Base-by-base conservation (phyloP, 129 eudicot species). In the Glebionis coronaria region DNA sequence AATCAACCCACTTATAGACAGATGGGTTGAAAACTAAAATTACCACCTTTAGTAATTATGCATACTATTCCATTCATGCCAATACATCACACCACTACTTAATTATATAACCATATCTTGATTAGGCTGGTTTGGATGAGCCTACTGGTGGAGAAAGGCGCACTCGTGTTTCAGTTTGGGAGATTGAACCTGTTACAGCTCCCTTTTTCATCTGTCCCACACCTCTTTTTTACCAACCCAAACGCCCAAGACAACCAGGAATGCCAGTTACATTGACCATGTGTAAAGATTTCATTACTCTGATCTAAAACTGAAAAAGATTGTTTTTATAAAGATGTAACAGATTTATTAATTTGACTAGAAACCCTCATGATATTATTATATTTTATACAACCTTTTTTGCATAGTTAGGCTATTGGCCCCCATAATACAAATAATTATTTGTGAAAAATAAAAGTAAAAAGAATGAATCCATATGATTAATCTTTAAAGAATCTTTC, bases 151-250 rank as follows among this genome's bases (percentile, higher is more conserved):
- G 98, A 18, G 98, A 88, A 79, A 88, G 86, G 79, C 95, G 97
- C 44, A 88, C 76, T 52, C 84, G 98, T 45, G 98, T 93, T 31
- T 93, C 98, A 4, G 74, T 89, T 58, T 93, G 97, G 98, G 98
- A 93, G 82, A 88, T 93, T 54, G 98, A 88, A 76, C 98, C 98
- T 8, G 88, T 93, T 13, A 93, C 97, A 0, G 92, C 98, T 69
- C 98, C 98, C 3, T 93, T 93, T 84, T 89, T 86, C 79, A 86
- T 93, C 65, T 93, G 97, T 70, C 98, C 98, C 0, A 90, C 94
- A 16, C 91, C 98, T 4, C 89, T 96, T 52, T 93, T 88, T 71
- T 85, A 86, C 76, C 75, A 86, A 67, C 55, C 92, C 13, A 93
- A 93, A 71, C 92, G 95, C 31, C 90, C 92, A 12, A 74, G 98